Base-by-base conservation (phyloP, 2,329 filamentous ascomycete species). In the Penicillium sp. region DNA sequence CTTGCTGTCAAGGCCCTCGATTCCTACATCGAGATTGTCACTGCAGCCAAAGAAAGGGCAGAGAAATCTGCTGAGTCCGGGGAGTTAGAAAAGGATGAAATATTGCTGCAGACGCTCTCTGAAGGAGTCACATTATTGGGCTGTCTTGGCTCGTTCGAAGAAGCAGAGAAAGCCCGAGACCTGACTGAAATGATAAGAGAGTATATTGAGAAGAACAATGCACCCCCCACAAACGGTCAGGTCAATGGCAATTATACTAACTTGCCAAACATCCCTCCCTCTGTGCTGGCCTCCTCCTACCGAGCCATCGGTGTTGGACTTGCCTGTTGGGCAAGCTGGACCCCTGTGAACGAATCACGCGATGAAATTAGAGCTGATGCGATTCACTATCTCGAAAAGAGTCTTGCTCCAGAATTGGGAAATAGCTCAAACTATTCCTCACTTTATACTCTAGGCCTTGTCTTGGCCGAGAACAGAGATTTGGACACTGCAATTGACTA, bases 1-100 rank as follows among this genome's bases (percentile, higher is more conserved):
- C 78, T 97, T 46, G 92, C 92, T 1, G 86, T 96, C 71, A 91
- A 91, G 68, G 90, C 94, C 0, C 90, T 97, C 59, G 89, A 96
- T 70, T 92, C 92, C 0, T 99, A 97, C 71, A 79, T 96, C 37
- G 90, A 95, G 52, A 89, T 99, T 60, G 84, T 96, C 52, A 88
- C 87, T 58, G 89, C 89, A 68, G 91, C 88, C 54, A 96, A 93
- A 74, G 89, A 90, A 21, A 84, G 92, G 39, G 86, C 91, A 3
- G 86, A 90, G 64, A 95, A 96, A 74, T 78, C 78, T 25, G 81
- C 70, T 1, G 65, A 74, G n/a, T 69, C 65, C 16, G 87, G 90
- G 3, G 83, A 90, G 61, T 79, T 97, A 29, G 94, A 99, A 65
- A 83, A 88, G 52, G 89, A 96, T 64, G 86, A 86, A 18, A 87